Evolutionary conservation across 768 basidiomycete species (phyloP), one percentile per base, ranked within the genome.

Genomic region (Russula lepida): DNA sequence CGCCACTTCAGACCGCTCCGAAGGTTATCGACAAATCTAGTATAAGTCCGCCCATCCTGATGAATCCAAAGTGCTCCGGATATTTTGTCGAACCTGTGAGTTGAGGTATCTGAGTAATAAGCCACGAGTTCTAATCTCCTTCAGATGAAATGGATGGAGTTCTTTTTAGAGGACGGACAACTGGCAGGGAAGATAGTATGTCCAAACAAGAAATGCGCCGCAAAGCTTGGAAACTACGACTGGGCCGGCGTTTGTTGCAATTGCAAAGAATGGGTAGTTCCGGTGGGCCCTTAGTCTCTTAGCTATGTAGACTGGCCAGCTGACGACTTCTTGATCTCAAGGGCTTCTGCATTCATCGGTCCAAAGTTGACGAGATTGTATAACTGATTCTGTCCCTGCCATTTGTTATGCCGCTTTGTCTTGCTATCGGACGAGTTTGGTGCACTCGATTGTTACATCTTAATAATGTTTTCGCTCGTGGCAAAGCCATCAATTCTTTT

Each of bases 81-180:
- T 99, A 99, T 72, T 98, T 98, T 69, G 84, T 98, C 48, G 95
- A 98, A 71, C 93, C 94, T 35, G 92, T 97, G 68, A 67, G 89
- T 79, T 8, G 23, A 23, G 50, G 37, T 46, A 6, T 13, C n/a
- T 13, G 27, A 12, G 19, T 30, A 48, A 52, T 51, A 11, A 39
- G 51, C 46, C 51, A 30, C 30, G n/a, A 23, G 17, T 19, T 57
- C 51, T 44, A 15, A 48, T 37, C 12, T 48, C 17, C 17, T 41
- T 2, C 44, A 74, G 93, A 86, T 97, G 84, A 87, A 85, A 68
- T 99, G 95, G 97, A 99, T 99, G 95, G 85, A 92, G 53, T 79
- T 85, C 5, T 81, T 88, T 67, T 75, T 98, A 9, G 78, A 83
- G 37, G 72, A 75, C n/a, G 95, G 93, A 0, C 79, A 84, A 47